Evolutionary conservation across 148 eudicot genomes (phyloP).

Genomic region (Silene conica): DNA sequence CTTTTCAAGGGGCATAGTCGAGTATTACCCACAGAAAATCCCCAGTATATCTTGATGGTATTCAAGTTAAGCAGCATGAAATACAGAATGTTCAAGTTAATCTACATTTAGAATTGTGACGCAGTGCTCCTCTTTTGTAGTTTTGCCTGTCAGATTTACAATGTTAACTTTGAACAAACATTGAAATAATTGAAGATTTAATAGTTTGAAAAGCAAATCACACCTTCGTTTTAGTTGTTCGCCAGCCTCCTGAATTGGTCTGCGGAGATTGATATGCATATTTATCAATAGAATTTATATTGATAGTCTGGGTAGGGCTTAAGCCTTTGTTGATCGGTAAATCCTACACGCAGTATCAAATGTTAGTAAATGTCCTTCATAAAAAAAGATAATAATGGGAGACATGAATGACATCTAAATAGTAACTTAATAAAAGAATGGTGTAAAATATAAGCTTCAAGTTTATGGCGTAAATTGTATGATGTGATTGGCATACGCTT

Average conservation of each 20-base stretch:
- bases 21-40: not conserved
- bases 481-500: too few relatives aligned
- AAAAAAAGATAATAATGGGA: too few relatives aligned
- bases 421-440: too few relatives aligned
- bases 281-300: slow-evolving; percentile 40
- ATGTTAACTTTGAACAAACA: not conserved
- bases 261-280: slow-evolving; percentile 45
- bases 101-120: slow-evolving; percentile 19
- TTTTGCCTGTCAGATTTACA: slow-evolving; percentile 53
- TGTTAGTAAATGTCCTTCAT: slow-evolving; percentile 5
- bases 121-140: slow-evolving; percentile 44
- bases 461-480: too few relatives aligned
- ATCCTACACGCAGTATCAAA: slow-evolving; percentile 34
- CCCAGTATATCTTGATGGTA: not conserved
- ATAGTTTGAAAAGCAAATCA: slow-evolving; percentile 8
- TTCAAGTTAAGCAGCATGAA: not conserved
- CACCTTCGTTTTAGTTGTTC: slow-evolving; percentile 70
- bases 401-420: too few relatives aligned
- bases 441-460: too few relatives aligned
- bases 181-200: not conserved
- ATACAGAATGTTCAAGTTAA: not conserved
- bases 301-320: slow-evolving; percentile 16
- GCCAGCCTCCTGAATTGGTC: slow-evolving; percentile 68
- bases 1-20: not conserved
- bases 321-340: slow-evolving; percentile 28